Percentiles rank a stretch among this genome's conserved stretches.
These are phyloP conservation scores for Zizania latifolia DNA, from an alignment of 176 grass and related monocot genomes.

Conservation along the genomic window DNA sequence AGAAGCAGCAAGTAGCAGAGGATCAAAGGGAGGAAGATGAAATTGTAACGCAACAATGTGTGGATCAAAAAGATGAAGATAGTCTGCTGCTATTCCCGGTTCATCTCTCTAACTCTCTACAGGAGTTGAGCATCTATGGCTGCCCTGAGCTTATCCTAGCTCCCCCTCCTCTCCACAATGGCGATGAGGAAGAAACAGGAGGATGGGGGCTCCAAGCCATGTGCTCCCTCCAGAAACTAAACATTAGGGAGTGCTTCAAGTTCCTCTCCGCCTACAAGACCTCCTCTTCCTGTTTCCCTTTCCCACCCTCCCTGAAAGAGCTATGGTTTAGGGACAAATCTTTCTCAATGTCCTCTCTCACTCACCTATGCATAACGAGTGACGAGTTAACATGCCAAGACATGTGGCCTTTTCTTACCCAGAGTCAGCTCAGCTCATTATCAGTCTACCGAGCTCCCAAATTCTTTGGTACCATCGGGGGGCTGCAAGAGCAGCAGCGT, in stretches of 20 bases:
- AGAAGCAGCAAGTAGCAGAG: background rate
- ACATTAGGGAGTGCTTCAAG: too few relatives aligned
- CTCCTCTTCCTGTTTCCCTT: background rate
- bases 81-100: background rate
- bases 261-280: background rate
- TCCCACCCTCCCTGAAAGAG: background rate
- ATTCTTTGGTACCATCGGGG: background rate
- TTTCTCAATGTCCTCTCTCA: background rate
- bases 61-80: background rate
- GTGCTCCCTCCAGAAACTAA: too few relatives aligned
- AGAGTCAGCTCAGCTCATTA: too few relatives aligned
- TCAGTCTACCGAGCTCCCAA: accelerated
- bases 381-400: background rate
- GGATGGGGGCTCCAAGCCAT: too few relatives aligned
- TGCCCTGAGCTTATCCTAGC: background rate
- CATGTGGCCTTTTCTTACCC: background rate
- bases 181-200: too few relatives aligned
- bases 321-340: background rate
- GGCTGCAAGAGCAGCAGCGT: background rate
- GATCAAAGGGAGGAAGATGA: background rate
- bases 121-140: accelerated
- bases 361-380: accelerated
- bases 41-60: background rate
- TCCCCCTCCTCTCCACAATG: too few relatives aligned
- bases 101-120: background rate